Evolutionary conservation across 1,284 basidiomycete genomes (phyloP), one percentile per base, ranked within the genome.

Genomic region (Cutaneotrichosporon dermatis): DNA sequence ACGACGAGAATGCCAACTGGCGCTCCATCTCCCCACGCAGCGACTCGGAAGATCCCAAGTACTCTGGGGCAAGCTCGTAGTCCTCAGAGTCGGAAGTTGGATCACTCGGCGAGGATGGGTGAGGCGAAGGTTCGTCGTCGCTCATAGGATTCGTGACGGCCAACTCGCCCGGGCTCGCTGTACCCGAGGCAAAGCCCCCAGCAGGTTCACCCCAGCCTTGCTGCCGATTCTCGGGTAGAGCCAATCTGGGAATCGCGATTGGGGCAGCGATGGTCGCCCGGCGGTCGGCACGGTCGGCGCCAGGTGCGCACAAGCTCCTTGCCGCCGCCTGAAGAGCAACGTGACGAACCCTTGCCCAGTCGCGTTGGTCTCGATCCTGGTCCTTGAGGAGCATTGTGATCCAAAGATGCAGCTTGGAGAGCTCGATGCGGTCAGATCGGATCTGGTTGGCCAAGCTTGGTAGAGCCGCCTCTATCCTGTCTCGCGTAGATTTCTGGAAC

Each of bases 401-500:
- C 75, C 92, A 86, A 68, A 90, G 88, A 13, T 81, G 77, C 15
- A 89, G 78, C 70, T 85, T 88, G 66, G 85, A 84, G 54, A 91
- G 79, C 69, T 89, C 84, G 59, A 95, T 80, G 46, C 91, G 84
- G 52, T 85, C 79, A 61, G 83, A 80, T 66, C 84, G 84, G 59
- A 96, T 80, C 44, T 84, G 83, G 66, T 83, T 85, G 7, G 88
- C 84, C 4, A 88, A 79, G n/a, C 79, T 80, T 63, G 87, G 85
- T 13, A 92, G 80, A 4, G 85, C 81, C 35, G 78, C 67, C 34
- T 85, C 79, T 40, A 97, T 82, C 49, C 87, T 83, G 62, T 90
- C 89, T 49, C 91, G 85, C 2, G 92, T 93, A 5, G 86, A 80
- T 55, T 84, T 84, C 70, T 88, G 89, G 75, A 97, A 94, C 2